Conservation (phyloP, 257 asterid genomes). For the Scutellaria barbata region DNA sequence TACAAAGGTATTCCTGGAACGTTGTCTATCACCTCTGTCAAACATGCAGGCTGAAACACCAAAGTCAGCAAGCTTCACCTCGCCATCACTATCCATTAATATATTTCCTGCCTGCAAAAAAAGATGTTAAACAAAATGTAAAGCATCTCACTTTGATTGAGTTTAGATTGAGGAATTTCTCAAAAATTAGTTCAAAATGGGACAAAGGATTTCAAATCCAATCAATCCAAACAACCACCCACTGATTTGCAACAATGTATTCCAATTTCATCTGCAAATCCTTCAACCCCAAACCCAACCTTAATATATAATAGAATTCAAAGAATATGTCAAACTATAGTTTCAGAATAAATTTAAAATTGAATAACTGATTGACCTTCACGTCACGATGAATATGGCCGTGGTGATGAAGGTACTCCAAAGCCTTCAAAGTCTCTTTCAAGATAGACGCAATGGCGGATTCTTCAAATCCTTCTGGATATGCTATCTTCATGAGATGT, state of each 20-base stretch:
- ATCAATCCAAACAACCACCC: no score
- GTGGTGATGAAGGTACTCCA: slow-evolving; percentile 90
- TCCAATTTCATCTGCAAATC: no score
- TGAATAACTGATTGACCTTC: slow-evolving; percentile 59
- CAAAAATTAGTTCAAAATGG: no score
- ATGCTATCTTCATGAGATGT: slow-evolving; percentile 96
- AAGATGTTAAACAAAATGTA: slow-evolving; percentile 28
- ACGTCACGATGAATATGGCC: slow-evolving; percentile 99
- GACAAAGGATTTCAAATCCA: no score
- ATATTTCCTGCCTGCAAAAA: slow-evolving; percentile 90
- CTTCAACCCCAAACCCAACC: no score
- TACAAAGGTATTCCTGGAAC: slow-evolving; percentile 95
- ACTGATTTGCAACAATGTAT: no score
- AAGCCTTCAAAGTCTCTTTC: slow-evolving; percentile 96
- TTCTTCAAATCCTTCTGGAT: slow-evolving; percentile 98
- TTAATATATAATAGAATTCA: slow-evolving; percentile 15
- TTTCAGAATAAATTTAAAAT: slow-evolving; percentile 21
- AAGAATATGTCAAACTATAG: slow-evolving; percentile 23
- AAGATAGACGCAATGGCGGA: slow-evolving; percentile 82
- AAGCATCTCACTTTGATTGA: not conserved
- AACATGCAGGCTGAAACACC: slow-evolving; percentile 98
- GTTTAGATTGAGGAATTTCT: no score
- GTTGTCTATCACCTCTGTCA: slow-evolving; percentile 97
- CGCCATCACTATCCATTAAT: slow-evolving; percentile 84
- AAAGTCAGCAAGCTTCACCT: slow-evolving; percentile 95